Percentiles rank a stretch among this genome's conserved stretches.
Conservation (phyloP, 2,329 filamentous ascomycete species). For the Fusarium metavorans region DNA sequence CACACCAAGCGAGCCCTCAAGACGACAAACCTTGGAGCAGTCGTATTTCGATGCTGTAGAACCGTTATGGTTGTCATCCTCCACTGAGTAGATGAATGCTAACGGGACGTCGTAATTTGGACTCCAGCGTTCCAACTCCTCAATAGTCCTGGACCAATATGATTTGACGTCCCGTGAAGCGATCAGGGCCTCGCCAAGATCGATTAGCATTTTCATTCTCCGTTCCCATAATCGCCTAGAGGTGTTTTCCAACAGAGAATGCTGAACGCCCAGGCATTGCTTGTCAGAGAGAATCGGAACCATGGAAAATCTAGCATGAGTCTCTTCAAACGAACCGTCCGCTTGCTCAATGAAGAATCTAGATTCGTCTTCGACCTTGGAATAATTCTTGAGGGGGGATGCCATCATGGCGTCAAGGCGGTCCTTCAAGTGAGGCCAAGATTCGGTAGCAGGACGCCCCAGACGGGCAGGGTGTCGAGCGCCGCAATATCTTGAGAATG, state of each 20-base stretch:
- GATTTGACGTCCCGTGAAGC: constrained; percentile 58
- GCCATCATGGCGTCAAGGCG: constrained; percentile 51
- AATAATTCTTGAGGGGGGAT: constrained; percentile 45
- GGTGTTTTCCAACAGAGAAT: constrained; percentile 61
- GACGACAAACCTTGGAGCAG: constrained; percentile 52
- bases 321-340: constrained; percentile 59
- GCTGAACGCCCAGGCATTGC: constrained; percentile 59
- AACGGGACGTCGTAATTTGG: constrained; percentile 63
- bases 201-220: constrained; percentile 61
- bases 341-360: constrained; percentile 58
- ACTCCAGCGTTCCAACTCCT: constrained; percentile 57
- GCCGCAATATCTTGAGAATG: constrained; percentile 72
- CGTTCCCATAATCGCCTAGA: constrained; percentile 61
- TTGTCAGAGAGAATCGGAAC: constrained; percentile 59
- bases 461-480: constrained; percentile 73
- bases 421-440: constrained; percentile 68
- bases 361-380: constrained; percentile 57
- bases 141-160: constrained; percentile 61
- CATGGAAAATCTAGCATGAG: constrained; percentile 62
- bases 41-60: constrained; percentile 45
- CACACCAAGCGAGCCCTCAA: constrained; percentile 61
- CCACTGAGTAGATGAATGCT: constrained; percentile 64
- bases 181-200: constrained; percentile 59
- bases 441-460: constrained; percentile 68
- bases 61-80: constrained; percentile 51